Conservation (phyloP, 2,329 filamentous ascomycete species). For the Didymella segeticola region DNA sequence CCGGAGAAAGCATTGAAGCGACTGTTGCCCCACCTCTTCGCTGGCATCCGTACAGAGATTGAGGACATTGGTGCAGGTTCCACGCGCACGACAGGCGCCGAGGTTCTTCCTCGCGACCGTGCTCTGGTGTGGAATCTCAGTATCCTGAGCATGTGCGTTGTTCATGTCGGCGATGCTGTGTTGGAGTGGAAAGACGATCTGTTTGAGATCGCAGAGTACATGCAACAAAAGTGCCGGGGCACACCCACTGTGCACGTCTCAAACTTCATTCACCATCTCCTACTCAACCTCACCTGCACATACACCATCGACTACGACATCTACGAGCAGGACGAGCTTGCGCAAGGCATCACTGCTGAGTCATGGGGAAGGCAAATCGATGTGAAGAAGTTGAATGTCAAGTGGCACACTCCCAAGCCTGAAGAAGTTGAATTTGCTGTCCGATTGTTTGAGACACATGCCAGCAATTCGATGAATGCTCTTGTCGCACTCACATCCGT, state of each 20-base stretch:
- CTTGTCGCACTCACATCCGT: slow-evolving; percentile 82
- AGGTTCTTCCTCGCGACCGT: slow-evolving; percentile 90
- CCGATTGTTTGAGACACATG: slow-evolving; percentile 85
- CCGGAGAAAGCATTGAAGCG: slow-evolving; percentile 91
- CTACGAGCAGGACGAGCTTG: slow-evolving; percentile 79
- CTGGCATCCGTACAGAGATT: slow-evolving; percentile 94
- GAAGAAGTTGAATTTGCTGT: slow-evolving; percentile 88
- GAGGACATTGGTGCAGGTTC: slow-evolving; percentile 96
- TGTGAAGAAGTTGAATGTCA: slow-evolving; percentile 78
- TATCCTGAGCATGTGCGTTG: slow-evolving; percentile 96
- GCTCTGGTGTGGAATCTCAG: slow-evolving; percentile 96
- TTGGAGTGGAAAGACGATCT: slow-evolving; percentile 88
- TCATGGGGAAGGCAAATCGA: slow-evolving; percentile 86
- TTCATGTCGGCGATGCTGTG: slow-evolving; percentile 91
- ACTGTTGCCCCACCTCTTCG: slow-evolving; percentile 86
- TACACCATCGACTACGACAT: slow-evolving; percentile 90
- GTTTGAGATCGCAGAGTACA: slow-evolving; percentile 89
- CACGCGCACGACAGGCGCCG: slow-evolving; percentile 88
- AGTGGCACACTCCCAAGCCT: slow-evolving; percentile 85
- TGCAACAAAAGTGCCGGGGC: slow-evolving; percentile 94
- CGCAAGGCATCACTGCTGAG: slow-evolving; percentile 73
- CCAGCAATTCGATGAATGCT: slow-evolving; percentile 75
- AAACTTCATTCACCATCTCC: slow-evolving; percentile 94
- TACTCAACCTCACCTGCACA: slow-evolving; percentile 92
- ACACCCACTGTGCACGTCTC: slow-evolving; percentile 95